These are phyloP conservation scores for Monoraphidium neglectum DNA, from an alignment of 139 green algal genomes.

Conservation along the genomic window DNA sequence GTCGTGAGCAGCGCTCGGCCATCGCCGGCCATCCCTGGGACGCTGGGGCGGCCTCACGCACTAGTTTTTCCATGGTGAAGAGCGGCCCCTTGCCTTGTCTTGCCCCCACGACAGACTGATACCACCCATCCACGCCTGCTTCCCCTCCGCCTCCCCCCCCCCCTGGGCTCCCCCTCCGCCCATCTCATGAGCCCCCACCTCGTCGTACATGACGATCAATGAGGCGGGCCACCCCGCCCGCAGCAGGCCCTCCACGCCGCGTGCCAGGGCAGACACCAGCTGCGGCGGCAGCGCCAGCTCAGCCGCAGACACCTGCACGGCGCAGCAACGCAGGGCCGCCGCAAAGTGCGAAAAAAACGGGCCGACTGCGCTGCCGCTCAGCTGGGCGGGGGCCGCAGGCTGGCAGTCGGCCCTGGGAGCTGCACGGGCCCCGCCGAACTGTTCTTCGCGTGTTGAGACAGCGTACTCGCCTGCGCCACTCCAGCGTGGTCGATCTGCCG, in stretches of 20 bases:
- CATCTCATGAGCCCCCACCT: conserved; percentile 26
- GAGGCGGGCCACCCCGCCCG: conserved; percentile 51
- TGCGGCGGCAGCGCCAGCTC: conserved; percentile 19
- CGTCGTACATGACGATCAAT: conserved; percentile 60
- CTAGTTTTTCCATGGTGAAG: too few relatives aligned
- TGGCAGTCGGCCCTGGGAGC: background rate
- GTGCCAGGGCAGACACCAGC: conserved; percentile 13
- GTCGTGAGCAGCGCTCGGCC: too few relatives aligned
- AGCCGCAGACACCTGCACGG: background rate
- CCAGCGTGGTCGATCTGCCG: conserved; percentile 33
- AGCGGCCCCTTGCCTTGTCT: too few relatives aligned
- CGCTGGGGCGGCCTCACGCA: too few relatives aligned
- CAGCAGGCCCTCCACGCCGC: conserved; percentile 31
- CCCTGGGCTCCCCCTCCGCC: too few relatives aligned
- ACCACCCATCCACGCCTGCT: too few relatives aligned
- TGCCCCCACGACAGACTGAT: too few relatives aligned
- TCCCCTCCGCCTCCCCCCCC: background rate
- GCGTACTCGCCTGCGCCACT: conserved; percentile 23
- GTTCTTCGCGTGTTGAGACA: background rate
- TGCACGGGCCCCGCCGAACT: background rate
- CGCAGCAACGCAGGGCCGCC: background rate
- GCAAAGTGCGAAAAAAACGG: background rate
- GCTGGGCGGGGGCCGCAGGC: background rate
- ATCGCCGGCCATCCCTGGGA: too few relatives aligned
- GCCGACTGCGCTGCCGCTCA: background rate